Evolutionary conservation across 1,284 basidiomycete species (phyloP), one percentile per base, ranked within the genome.

Genomic region (Puccinia horiana): DNA sequence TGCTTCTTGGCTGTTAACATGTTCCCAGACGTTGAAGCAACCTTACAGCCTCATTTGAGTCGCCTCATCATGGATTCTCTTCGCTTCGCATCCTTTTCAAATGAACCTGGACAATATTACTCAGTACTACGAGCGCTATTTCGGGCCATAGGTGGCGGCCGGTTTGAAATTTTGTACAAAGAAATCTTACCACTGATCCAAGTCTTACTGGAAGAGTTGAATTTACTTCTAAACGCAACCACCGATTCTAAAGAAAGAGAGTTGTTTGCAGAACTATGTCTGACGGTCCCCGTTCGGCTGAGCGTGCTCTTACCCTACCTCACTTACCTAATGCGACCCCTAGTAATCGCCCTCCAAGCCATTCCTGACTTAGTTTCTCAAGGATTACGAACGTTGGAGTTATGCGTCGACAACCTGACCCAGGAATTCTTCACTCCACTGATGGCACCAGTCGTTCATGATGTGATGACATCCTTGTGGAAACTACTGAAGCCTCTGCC

Each of bases 371-470:
- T 98, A 73, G 93, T 99, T 82, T 93, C 94, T 65, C 97, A 99
- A 88, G 97, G 97, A 63, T 89, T 99, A 47, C 92, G 98, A 6
- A 99, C 97, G 0, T 91, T 99, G 83, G 98, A 99, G 88, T 90
- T 99, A n/a, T 99, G 96, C 88, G 98, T 99, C 86, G 98, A 99
- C 89, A 99, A 99, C 86, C 90, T 99, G 35, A 98, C 96, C 0
- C 95, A 96, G 26, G 97, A 99, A 87, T 99, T 99, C 89, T 90
- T 99, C 40, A 97, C 99, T 85, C 98, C 97, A 0, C 97, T 96
- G 1, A 91, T 99, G 86, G 94, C 92, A 83, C 95, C 94, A 0
- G 94, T 98, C 52, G 89, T 97, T 67, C 90, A 95, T 67, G 96
- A 99, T 84, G 90, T 99, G 83, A 98, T 97, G 94, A 93, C 93